Percentiles rank a stretch among this genome's conserved stretches.
Conservation (phyloP, 768 basidiomycete species). For the Amanita subjunquillea region DNA sequence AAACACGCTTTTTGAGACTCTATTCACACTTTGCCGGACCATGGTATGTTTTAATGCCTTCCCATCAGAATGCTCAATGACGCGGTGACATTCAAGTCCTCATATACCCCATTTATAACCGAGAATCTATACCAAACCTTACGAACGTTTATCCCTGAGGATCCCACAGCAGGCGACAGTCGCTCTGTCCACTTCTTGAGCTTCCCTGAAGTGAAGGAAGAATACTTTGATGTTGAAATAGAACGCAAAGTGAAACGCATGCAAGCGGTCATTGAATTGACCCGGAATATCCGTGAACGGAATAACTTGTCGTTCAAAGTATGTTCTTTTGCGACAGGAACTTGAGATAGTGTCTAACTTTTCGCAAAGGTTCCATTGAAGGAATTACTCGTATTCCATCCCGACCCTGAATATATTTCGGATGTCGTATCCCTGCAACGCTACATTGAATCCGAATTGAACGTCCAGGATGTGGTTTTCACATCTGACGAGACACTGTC, state of each 20-base stretch:
- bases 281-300: slow-evolving; percentile 79
- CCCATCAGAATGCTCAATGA: neutral
- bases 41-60: slow-evolving; percentile 48
- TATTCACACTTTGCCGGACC: slow-evolving; percentile 89
- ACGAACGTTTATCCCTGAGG: slow-evolving; percentile 72
- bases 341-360: slow-evolving; percentile 4
- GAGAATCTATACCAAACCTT: slow-evolving; percentile 94
- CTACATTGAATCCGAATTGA: slow-evolving; percentile 92
- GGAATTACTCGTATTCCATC: slow-evolving; percentile 91
- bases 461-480: slow-evolving; percentile 84
- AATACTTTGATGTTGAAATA: slow-evolving; percentile 89
- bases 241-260: slow-evolving; percentile 92
- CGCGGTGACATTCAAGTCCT: slow-evolving; percentile 47
- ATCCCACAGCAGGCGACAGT: slow-evolving; percentile 60
- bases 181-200: slow-evolving; percentile 93
- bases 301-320: slow-evolving; percentile 88
- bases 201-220: slow-evolving; percentile 89
- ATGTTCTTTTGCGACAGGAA: slow-evolving; percentile 7
- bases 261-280: slow-evolving; percentile 91
- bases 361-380: slow-evolving; percentile 71
- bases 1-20: slow-evolving; percentile 91
- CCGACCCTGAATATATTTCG: slow-evolving; percentile 69
- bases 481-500: slow-evolving; percentile 80
- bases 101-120: slow-evolving; percentile 96
- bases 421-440: slow-evolving; percentile 78